Conservation (phyloP, 495 filamentous ascomycete genomes). For the Niebla homalea region DNA sequence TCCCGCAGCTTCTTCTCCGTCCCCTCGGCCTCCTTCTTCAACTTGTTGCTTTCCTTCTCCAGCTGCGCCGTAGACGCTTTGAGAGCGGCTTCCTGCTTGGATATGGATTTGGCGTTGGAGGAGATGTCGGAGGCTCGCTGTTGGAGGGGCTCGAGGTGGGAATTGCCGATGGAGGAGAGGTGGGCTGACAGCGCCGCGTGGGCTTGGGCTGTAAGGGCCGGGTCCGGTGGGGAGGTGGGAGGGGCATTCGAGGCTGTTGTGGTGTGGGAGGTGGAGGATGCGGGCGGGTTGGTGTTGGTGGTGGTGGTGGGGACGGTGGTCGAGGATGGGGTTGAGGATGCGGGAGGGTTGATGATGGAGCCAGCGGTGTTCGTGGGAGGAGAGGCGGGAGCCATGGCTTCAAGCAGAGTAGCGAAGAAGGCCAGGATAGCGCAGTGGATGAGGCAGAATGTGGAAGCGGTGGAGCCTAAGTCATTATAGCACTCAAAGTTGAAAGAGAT, state of each 20-base stretch:
- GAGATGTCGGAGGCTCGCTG: constrained; percentile 58
- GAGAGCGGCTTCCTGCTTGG: constrained; percentile 60
- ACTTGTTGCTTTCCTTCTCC: constrained; percentile 55
- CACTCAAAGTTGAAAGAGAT: no score
- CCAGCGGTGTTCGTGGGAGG: no score
- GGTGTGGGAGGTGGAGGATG: constrained; percentile 8
- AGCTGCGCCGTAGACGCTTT: constrained; percentile 50
- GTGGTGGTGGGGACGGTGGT: background rate
- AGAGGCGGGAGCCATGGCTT: no score
- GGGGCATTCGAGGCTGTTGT: background rate
- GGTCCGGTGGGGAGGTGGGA: constrained; percentile 5
- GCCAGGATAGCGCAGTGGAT: no score
- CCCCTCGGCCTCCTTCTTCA: constrained; percentile 52
- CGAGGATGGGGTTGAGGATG: background rate
- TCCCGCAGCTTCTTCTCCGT: constrained; percentile 69
- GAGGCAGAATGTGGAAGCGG: no score
- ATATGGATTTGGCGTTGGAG: constrained; percentile 52
- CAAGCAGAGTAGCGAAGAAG: no score
- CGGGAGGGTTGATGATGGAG: no score
- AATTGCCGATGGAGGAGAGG: constrained; percentile 51
- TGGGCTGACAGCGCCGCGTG: constrained; percentile 65
- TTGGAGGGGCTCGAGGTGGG: constrained; percentile 53
- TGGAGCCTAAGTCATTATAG: no score
- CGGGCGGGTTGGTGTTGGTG: background rate
- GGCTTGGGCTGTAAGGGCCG: constrained; percentile 46